Evolutionary conservation across 1,139 yeast genomes (phyloP).

Genomic region (Insectozyma bohioensis): DNA sequence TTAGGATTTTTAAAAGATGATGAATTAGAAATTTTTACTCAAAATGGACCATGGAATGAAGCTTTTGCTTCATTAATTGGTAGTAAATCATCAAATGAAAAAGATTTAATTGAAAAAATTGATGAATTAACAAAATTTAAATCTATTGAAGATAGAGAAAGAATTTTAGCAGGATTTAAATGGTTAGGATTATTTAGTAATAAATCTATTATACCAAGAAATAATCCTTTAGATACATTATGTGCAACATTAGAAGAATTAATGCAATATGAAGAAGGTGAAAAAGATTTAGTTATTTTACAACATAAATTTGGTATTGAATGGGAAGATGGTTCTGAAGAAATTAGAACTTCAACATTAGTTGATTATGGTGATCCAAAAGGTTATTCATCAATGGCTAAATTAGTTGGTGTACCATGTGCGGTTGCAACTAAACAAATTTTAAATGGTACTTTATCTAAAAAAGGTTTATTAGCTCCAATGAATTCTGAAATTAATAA

Average conservation of each 20-base stretch:
- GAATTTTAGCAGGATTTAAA: conserved; percentile 83
- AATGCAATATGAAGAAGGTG: conserved; percentile 96
- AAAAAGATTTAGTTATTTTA: conserved; percentile 90
- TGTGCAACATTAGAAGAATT: conserved; percentile 94
- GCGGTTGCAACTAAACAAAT: conserved; percentile 92
- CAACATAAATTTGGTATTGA: conserved; percentile 98
- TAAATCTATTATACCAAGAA: conserved; percentile 76
- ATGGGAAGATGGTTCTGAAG: conserved; percentile 90
- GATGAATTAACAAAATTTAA: conserved; percentile 78
- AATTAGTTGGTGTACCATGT: conserved; percentile 97
- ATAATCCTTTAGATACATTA: conserved; percentile 91
- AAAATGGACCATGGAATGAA: conserved; percentile 79
- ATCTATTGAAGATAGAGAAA: conserved; percentile 76
- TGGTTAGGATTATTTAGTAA: conserved; percentile 94
- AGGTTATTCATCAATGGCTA: conserved; percentile 98
- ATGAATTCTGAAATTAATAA: conserved; percentile 86
- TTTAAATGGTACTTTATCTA: conserved; percentile 71
- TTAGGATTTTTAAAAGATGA: conserved; percentile 88
- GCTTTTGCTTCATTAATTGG: conserved; percentile 78
- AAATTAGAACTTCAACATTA: conserved; percentile 91
- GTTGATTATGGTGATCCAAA: conserved; percentile 91
- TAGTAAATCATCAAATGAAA: conserved; percentile 66
- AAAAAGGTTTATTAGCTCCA: conserved; percentile 88
- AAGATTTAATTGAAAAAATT: conserved; percentile 74
- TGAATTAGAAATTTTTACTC: conserved; percentile 53